Conservation (phyloP, 2,329 filamentous ascomycete genomes). For the Lachnellula suecica region DNA sequence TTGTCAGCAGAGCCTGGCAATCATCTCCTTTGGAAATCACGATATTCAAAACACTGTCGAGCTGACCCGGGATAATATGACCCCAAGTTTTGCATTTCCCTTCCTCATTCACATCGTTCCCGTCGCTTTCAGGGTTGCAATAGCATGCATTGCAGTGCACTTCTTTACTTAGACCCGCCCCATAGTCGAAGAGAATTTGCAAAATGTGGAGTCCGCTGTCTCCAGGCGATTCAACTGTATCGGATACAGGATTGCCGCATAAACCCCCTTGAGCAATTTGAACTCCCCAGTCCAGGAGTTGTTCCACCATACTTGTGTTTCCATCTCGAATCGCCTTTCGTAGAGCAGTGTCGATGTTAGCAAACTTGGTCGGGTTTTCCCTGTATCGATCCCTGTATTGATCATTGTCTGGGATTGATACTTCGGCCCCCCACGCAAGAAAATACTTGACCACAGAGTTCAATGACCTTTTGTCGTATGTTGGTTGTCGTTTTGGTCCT, state of each 20-base stretch:
- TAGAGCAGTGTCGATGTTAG: not conserved
- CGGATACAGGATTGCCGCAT: not conserved
- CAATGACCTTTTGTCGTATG: not conserved
- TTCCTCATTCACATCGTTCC: not conserved
- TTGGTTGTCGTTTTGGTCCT: not conserved
- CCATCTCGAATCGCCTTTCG: not conserved
- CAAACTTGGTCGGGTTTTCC: not conserved
- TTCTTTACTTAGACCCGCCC: too few species aligned
- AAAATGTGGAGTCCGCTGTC: not conserved
- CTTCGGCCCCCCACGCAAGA: not conserved
- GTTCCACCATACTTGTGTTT: not conserved
- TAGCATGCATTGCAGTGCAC: not conserved
- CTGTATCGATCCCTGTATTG: too few species aligned
- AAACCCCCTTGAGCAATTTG: not conserved
- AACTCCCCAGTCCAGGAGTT: not conserved
- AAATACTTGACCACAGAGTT: not conserved
- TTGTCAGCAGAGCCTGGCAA: not conserved
- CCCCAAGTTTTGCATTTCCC: not conserved
- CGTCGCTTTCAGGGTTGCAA: not conserved
- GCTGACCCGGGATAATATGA: not conserved
- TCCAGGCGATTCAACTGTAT: not conserved
- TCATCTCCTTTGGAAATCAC: not conserved
- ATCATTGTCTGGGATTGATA: not conserved
- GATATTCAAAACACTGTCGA: not conserved
- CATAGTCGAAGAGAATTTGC: not conserved